Base-by-base conservation (phyloP, 1,284 basidiomycete genomes). In the Rhodotorula glutinis region DNA sequence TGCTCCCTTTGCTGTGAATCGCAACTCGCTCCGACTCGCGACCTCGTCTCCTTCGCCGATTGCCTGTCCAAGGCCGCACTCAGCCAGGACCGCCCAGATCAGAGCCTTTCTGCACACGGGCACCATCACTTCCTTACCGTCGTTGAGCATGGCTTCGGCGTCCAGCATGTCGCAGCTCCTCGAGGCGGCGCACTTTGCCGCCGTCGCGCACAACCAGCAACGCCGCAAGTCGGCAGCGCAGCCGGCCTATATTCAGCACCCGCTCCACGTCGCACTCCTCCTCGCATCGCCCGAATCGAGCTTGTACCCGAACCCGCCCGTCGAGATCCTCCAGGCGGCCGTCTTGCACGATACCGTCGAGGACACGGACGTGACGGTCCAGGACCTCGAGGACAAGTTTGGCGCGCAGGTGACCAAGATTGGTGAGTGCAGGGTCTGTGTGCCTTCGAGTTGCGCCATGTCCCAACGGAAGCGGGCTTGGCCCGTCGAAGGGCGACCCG, bases 281-380 rank as follows among this genome's bases (percentile, higher is more conserved):
- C 63, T 73, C 27, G 55, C 68, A 1, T 38, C 21, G 8, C 41
- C 41, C 0, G 63, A 41, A 7, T 62, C 57, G 44, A 53, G 41
- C 13, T 33, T 73, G 16, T 33, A 54, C 30, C 61, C 63, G 30
- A 11, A 46, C n/a, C 59, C 61, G 25, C 58, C 65, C 8, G 29
- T 68, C 5, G 49, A 65, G n/a, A 43, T 70, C 11, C 33, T 67
- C n/a, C 78, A 80, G 63, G 79, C 80, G 1, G 80, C 80, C 0
- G 71, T 81, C 3, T 69, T 81, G 30, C 80, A 81, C 62, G 80
- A 81, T 66, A 79, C 79, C 2, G 77, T 81, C 19, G 80, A 81
- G 70, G 80, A 81, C 63, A 81, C 80, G 9, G 75, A 78, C 49
- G 79, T 78, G 13, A 77, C 78, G 0, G 69, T 78, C 2, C 75